A percentile compares a stretch with the other conserved stretches of the same genome.
phyloP scores from a whole-genome alignment of 345 rosid species.

The Turritis glabra region DNA sequence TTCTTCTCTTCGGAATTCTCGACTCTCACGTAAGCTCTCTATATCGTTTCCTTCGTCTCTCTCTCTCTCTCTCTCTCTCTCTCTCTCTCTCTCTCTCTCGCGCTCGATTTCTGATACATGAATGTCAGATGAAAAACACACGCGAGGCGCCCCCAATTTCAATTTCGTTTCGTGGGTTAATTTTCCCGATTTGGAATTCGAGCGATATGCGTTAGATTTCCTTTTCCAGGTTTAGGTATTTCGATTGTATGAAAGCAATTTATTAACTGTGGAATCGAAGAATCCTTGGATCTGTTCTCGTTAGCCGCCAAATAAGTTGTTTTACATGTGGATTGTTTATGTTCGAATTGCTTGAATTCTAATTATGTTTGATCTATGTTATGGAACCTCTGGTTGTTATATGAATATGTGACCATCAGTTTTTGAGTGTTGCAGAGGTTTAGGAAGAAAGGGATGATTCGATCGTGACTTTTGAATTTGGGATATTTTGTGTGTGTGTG shows the following conservation, averaged over 20 bases:
- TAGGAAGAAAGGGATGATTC: slow-evolving; percentile 20
- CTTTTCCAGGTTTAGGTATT: neutral
- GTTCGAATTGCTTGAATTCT: neutral
- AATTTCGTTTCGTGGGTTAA: neutral
- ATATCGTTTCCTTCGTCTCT: neutral
- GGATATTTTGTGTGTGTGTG: neutral
- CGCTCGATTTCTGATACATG: neutral
- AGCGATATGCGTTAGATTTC: neutral
- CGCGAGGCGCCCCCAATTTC: neutral
- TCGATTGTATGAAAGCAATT: neutral
- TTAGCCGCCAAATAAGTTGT: neutral
- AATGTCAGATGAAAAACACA: slow-evolving; percentile 5
- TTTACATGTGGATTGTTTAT: slow-evolving; percentile 2
- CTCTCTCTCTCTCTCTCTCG: neutral
- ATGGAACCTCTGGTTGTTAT: neutral
- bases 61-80: slow-evolving; percentile 9
- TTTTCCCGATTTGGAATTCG: slow-evolving; percentile 12
- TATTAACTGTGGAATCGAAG: neutral
- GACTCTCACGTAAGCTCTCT: slow-evolving; percentile 35
- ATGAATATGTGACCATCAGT: neutral
- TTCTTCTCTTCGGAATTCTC: neutral
- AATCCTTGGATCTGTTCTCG: neutral
- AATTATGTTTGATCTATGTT: neutral
- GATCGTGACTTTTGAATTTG: slow-evolving; percentile 6
- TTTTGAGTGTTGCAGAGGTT: slow-evolving; percentile 19